Evolutionary conservation across 2,329 filamentous ascomycete genomes (phyloP).

Genomic region (Pyrenophora seminiperda): DNA sequence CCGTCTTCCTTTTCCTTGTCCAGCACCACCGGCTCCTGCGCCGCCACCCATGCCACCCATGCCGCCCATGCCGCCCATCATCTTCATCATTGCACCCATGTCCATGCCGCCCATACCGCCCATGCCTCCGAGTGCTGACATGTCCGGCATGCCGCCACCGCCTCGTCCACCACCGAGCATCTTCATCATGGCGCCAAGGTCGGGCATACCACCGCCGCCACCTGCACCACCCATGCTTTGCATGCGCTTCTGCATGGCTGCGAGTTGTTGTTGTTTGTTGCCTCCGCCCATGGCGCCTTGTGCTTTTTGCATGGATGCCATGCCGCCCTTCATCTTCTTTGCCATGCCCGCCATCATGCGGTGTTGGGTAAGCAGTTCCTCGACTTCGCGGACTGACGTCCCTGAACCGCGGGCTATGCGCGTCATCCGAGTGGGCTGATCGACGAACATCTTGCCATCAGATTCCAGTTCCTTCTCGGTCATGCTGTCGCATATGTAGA

Average conservation of each 20-base stretch:
- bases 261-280: conserved; percentile 91
- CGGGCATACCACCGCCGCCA: conserved; percentile 66
- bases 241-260: conserved; percentile 95
- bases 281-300: conserved; percentile 89
- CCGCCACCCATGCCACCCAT: conserved; percentile 38
- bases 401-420: conserved; percentile 88
- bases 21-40: conserved; percentile 20
- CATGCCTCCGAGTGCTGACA: conserved; percentile 65
- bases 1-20: conserved; percentile 30
- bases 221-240: conserved; percentile 84
- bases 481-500: conserved; percentile 99
- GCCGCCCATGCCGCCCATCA: conserved; percentile 45
- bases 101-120: conserved; percentile 60
- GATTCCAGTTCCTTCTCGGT: conserved; percentile 93
- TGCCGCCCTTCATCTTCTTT: conserved; percentile 97
- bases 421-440: conserved; percentile 91
- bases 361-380: conserved; percentile 96
- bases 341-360: conserved; percentile 99
- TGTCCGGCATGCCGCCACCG: conserved; percentile 67
- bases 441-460: conserved; percentile 91
- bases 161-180: conserved; percentile 77
- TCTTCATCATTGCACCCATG: conserved; percentile 43
- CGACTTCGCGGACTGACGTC: conserved; percentile 88
- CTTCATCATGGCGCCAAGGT: conserved; percentile 87
- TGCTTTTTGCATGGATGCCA: conserved; percentile 96